Conservation (phyloP, 352 stramenopile species). For the Plasmopara muralis region DNA sequence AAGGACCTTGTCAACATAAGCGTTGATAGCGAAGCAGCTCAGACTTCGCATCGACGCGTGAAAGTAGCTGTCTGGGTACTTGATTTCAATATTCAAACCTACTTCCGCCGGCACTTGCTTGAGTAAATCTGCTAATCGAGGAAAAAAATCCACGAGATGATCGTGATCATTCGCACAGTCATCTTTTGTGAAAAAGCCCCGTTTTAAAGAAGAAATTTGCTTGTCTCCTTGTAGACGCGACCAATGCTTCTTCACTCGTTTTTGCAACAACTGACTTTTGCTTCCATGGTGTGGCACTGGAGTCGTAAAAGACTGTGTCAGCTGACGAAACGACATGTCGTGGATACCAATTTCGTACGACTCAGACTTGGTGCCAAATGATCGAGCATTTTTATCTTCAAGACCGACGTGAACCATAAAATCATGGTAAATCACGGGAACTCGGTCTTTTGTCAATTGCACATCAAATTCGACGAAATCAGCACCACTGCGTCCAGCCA, state of each 20-base stretch:
- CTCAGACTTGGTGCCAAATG: slow-evolving; percentile 42
- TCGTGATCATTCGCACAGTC: slow-evolving; percentile 26
- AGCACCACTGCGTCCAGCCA: slow-evolving; percentile 55
- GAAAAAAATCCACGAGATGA: slow-evolving; percentile 68
- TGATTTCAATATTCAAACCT: slow-evolving; percentile 78
- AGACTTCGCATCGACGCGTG: slow-evolving; percentile 34
- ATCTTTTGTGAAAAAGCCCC: slow-evolving; percentile 1
- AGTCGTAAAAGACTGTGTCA: slow-evolving; percentile 40
- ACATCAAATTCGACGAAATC: slow-evolving; percentile 85
- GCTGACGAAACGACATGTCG: slow-evolving; percentile 55
- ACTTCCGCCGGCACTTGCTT: slow-evolving; percentile 67
- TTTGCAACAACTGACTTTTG: slow-evolving; percentile 32
- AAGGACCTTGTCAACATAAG: slow-evolving; percentile 66
- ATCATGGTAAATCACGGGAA: slow-evolving; percentile 78
- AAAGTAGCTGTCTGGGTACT: slow-evolving; percentile 62
- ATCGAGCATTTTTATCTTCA: slow-evolving; percentile 44
- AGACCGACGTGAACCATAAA: slow-evolving; percentile 60
- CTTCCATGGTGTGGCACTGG: slow-evolving; percentile 32
- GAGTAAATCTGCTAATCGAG: slow-evolving; percentile 55
- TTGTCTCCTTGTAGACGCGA: slow-evolving; percentile 32
- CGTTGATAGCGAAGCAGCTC: slow-evolving; percentile 61
- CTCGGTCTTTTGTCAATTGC: slow-evolving; percentile 67
- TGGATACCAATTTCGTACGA: slow-evolving; percentile 64
- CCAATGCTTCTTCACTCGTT: slow-evolving; percentile 68
- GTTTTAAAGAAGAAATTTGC: slow-evolving; percentile 8